Conservation (phyloP, 1,139 yeast genomes). For the Debaryomycetaceae sp. region DNA sequence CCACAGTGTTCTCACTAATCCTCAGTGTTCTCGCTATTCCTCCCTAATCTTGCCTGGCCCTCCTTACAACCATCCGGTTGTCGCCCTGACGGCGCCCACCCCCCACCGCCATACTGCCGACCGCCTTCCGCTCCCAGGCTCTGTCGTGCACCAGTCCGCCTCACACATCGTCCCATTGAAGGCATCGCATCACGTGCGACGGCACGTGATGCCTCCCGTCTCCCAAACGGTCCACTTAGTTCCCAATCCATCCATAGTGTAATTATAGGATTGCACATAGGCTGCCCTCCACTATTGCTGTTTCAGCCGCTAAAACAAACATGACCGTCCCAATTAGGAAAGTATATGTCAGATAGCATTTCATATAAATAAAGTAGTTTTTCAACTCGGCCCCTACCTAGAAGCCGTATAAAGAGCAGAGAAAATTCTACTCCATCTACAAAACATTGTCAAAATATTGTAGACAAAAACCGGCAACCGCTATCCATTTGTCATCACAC, state of each 20-base stretch:
- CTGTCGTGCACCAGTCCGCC: too few species aligned
- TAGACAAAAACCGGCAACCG: too few species aligned
- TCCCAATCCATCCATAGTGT: too few species aligned
- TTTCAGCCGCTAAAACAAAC: slow-evolving; percentile 9
- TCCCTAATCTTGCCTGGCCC: too few species aligned
- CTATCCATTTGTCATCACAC: too few species aligned
- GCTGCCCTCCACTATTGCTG: slow-evolving; percentile 2
- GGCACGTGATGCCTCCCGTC: neutral
- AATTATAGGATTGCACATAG: neutral
- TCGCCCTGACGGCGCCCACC: too few species aligned
- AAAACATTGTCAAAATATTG: neutral
- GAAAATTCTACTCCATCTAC: neutral
- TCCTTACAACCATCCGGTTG: too few species aligned
- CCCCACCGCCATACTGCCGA: too few species aligned
- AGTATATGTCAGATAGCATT: neutral
- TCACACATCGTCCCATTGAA: too few species aligned
- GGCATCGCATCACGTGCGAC: neutral
- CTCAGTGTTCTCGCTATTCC: too few species aligned
- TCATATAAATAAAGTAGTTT: neutral
- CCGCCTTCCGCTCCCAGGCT: too few species aligned
- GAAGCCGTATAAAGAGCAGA: neutral
- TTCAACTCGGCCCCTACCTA: neutral
- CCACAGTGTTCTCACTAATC: too few species aligned
- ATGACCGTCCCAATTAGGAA: slow-evolving; percentile 8
- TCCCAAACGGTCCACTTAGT: neutral